A percentile compares a stretch with the other conserved stretches of the same genome.
Conservation (phyloP, 108 stramenopile genomes). For the Ochromonas danica region DNA sequence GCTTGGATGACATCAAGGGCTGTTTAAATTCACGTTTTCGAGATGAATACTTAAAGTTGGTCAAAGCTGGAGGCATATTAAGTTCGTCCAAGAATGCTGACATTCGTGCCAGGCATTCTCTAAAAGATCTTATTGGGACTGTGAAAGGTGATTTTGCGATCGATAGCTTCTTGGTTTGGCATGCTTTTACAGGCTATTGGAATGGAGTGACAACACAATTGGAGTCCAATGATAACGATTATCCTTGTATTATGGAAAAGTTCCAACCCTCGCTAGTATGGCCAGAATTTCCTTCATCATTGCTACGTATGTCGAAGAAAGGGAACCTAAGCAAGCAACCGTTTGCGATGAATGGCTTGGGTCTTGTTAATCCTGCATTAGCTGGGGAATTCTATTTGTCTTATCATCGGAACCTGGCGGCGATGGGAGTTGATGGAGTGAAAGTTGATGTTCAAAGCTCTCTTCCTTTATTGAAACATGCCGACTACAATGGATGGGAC, state of each 20-base stretch:
- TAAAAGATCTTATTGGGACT: constrained; percentile 38
- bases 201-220: constrained; percentile 56
- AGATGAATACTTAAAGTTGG: not conserved
- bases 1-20: too few relatives aligned
- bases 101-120: not conserved
- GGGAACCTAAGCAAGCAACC: too few relatives aligned
- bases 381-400: constrained; percentile 59
- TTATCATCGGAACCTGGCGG: constrained; percentile 56
- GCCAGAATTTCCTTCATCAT: too few relatives aligned
- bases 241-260: constrained; percentile 12
- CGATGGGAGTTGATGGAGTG: constrained; percentile 64
- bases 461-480: constrained; percentile 31
- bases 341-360: too few relatives aligned
- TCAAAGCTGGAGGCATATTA: not conserved
- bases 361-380: constrained; percentile 44
- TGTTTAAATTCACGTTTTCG: constrained; percentile 39
- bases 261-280: too few relatives aligned
- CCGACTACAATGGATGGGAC: constrained; percentile 34
- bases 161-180: constrained; percentile 64
- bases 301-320: too few relatives aligned
- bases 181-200: constrained; percentile 71
- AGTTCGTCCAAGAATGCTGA: not conserved
- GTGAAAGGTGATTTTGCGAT: constrained; percentile 58
- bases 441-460: constrained; percentile 52
- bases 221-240: constrained; percentile 33